A percentile compares a stretch with the other conserved stretches of the same genome.
phyloP scores from a whole-genome alignment of 2,329 filamentous ascomycete species.

The Ceratocystis variospora region DNA sequence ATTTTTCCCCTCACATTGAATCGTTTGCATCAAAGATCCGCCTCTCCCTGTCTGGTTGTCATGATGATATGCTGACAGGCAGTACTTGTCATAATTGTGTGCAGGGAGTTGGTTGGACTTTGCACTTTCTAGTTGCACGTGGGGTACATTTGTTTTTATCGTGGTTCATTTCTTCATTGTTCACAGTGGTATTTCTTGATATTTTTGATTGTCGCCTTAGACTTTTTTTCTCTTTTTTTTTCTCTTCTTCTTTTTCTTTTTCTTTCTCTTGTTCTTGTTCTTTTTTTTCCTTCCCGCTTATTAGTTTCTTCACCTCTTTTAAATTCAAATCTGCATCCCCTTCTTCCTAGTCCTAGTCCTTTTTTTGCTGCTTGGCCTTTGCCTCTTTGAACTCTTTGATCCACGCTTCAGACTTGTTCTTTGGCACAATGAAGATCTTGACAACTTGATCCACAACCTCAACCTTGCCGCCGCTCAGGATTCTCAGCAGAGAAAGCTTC shows the following conservation, averaged over 20 bases:
- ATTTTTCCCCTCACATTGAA: constrained; percentile 12
- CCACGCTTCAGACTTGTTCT: constrained; percentile 55
- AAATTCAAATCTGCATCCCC: background rate
- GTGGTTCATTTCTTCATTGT: background rate
- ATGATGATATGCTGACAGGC: background rate
- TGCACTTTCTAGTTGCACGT: background rate
- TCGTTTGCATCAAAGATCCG: no score
- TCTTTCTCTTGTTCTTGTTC: constrained; percentile 10
- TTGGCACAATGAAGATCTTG: constrained; percentile 69
- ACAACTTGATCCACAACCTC: constrained; percentile 82
- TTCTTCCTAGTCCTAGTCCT: background rate
- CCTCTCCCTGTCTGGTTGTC: no score
- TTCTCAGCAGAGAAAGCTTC: constrained; percentile 63
- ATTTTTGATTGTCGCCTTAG: background rate
- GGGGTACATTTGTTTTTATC: background rate
- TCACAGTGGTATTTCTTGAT: constrained; percentile 7
- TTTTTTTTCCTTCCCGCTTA: background rate
- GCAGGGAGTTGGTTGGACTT: background rate
- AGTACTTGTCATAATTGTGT: background rate
- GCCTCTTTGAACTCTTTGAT: constrained; percentile 72
- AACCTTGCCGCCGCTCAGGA: constrained; percentile 60
- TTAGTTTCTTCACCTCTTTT: constrained; percentile 11
- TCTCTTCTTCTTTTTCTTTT: background rate
- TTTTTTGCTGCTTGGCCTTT: constrained; percentile 37
- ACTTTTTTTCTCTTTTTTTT: constrained; percentile 5